Percentiles rank a stretch among this genome's conserved stretches.
Evolutionary conservation across 2,329 filamentous ascomycete genomes (phyloP).

Genomic region (Botrytis pseudocinerea): DNA sequence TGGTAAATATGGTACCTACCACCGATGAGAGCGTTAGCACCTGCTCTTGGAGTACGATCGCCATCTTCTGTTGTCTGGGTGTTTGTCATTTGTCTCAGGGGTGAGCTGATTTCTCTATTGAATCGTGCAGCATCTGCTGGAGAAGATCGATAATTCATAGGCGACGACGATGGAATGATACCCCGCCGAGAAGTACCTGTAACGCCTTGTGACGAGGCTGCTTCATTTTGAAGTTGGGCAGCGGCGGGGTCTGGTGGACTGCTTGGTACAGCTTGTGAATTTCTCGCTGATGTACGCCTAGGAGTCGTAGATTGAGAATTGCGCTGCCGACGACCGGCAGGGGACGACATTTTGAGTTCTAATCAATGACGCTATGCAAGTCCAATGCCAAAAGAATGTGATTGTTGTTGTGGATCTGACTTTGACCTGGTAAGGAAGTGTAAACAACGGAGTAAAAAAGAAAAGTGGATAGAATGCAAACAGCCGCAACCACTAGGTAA

Average conservation of each 20-base stretch:
- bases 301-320: slow-evolving; percentile 57
- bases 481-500: neutral
- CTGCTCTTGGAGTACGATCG: slow-evolving; percentile 71
- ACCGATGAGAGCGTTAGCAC: slow-evolving; percentile 53
- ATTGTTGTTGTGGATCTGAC: slow-evolving; percentile 17
- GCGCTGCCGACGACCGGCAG: slow-evolving; percentile 56
- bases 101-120: slow-evolving; percentile 54
- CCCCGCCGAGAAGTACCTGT: slow-evolving; percentile 50
- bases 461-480: slow-evolving; percentile 13
- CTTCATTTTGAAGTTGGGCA: slow-evolving; percentile 42
- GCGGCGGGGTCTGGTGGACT: slow-evolving; percentile 46
- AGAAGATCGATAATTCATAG: slow-evolving; percentile 73
- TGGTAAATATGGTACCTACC: slow-evolving; percentile 50
- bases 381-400: slow-evolving; percentile 8
- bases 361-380: neutral
- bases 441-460: slow-evolving; percentile 16
- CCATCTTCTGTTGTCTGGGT: slow-evolving; percentile 58
- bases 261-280: slow-evolving; percentile 55
- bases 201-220: slow-evolving; percentile 38
- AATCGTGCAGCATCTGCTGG: slow-evolving; percentile 47
- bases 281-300: slow-evolving; percentile 57
- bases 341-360: slow-evolving; percentile 59
- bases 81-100: slow-evolving; percentile 59
- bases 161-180: slow-evolving; percentile 72
- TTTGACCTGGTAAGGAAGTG: neutral